Evolutionary conservation across 192 early-diverging fungal genomes (phyloP).

Genomic region (Piromyces finnis): DNA sequence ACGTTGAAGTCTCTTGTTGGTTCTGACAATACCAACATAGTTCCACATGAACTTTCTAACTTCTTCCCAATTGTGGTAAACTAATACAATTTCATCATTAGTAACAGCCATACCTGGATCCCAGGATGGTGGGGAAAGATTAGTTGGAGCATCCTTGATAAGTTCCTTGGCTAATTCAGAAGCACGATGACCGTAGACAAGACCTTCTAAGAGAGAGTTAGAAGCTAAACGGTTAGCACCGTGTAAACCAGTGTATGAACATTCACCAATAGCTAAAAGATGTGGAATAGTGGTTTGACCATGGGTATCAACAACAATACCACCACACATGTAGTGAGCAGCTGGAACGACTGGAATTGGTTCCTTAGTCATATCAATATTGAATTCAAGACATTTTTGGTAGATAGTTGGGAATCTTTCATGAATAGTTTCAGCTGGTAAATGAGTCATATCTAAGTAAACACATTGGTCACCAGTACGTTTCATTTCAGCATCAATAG

Average conservation of each 20-base stretch:
- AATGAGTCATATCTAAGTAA: neutral
- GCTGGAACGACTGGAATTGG: constrained; percentile 53
- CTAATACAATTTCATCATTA: neutral
- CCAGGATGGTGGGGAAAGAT: neutral
- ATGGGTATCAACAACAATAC: neutral
- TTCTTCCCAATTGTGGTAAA: neutral
- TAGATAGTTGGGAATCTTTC: neutral
- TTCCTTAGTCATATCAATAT: constrained; percentile 94
- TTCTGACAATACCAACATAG: neutral
- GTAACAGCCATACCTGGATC: neutral
- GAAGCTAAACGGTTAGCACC: neutral
- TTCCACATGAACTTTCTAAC: neutral
- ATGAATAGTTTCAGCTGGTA: neutral
- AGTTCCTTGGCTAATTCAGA: neutral
- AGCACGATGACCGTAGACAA: neutral
- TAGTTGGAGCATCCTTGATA: neutral
- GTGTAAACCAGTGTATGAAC: neutral
- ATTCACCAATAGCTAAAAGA: neutral
- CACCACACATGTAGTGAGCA: neutral
- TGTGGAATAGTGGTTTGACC: neutral
- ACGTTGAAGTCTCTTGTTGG: neutral
- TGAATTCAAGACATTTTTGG: neutral
- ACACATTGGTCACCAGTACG: neutral
- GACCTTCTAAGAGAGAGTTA: neutral
- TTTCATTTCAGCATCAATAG: neutral